These are phyloP conservation scores for Echinochloa phyllopogon DNA, from an alignment of 176 grass and related monocot genomes.

Conservation along the genomic window DNA sequence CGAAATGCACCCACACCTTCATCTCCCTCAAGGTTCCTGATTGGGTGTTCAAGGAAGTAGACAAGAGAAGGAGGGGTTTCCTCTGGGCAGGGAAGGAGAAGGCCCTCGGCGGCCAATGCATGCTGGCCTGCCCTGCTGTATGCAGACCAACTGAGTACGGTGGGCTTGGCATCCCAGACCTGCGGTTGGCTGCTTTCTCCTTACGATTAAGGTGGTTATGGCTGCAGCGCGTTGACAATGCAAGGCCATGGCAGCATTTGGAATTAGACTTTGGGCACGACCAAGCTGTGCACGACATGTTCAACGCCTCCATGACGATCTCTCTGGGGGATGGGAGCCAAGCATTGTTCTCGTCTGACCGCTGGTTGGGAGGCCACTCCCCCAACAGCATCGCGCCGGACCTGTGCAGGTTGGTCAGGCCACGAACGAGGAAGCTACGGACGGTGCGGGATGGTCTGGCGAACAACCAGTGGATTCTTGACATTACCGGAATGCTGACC, in stretches of 20 bases:
- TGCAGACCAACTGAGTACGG: neutral
- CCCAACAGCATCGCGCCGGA: neutral
- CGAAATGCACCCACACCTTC: no score
- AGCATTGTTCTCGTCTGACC: neutral
- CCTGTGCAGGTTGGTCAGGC: neutral
- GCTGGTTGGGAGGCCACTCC: accelerated
- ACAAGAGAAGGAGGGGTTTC: neutral
- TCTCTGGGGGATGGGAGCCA: neutral
- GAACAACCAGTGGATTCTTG: no score
- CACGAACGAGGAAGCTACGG: no score
- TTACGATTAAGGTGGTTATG: neutral
- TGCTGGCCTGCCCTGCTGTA: neutral
- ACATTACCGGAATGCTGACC: no score
- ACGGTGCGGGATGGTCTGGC: no score
- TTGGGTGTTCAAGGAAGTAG: neutral
- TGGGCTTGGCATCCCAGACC: neutral
- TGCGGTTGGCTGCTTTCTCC: accelerated
- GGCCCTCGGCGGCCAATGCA: neutral
- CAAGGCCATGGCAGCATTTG: neutral
- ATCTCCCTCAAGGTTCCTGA: neutral
- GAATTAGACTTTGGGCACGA: neutral
- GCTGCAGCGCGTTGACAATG: neutral
- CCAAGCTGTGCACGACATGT: neutral
- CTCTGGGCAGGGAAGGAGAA: neutral
- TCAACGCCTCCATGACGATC: neutral